phyloP scores from a whole-genome alignment of 352 stramenopile species.

The Globisporangium orthogonon region DNA sequence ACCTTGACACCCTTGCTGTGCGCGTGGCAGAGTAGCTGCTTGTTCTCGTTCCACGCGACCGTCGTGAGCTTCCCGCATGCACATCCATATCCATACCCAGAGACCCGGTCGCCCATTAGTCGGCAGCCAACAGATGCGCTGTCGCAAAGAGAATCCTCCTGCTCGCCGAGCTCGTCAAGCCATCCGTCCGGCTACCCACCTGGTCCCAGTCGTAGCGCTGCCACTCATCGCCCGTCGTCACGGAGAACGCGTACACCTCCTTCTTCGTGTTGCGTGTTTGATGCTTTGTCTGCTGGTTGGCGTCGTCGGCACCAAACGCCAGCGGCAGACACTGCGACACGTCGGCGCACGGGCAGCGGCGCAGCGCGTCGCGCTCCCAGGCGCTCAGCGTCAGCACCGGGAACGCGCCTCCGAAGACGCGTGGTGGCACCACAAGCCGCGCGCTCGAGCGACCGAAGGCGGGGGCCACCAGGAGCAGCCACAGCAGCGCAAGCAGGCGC shows the following conservation, averaged over 20 bases:
- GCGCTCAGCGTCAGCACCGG: slow-evolving; percentile 12
- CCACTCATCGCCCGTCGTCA: slow-evolving; percentile 52
- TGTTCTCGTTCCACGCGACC: slow-evolving; percentile 80
- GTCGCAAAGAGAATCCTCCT: too few species aligned
- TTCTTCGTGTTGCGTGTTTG: slow-evolving; percentile 7
- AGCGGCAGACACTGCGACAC: slow-evolving; percentile 55
- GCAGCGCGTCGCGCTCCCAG: slow-evolving; percentile 27
- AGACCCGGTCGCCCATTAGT: not conserved
- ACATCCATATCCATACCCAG: not conserved
- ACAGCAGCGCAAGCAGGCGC: too few species aligned
- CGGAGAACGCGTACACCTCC: slow-evolving; percentile 79
- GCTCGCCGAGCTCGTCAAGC: too few species aligned
- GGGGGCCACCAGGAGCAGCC: too few species aligned
- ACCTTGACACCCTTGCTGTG: slow-evolving; percentile 73
- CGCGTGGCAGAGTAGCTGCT: slow-evolving; percentile 72
- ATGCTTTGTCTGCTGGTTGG: not conserved
- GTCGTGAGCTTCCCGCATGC: slow-evolving; percentile 45
- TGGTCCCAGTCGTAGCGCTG: slow-evolving; percentile 75
- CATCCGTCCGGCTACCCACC: too few species aligned
- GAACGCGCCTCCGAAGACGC: slow-evolving; percentile 1
- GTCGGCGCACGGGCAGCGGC: slow-evolving; percentile 38
- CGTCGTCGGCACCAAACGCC: slow-evolving; percentile 6
- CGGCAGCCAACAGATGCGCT: too few species aligned
- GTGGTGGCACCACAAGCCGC: slow-evolving; percentile 16
- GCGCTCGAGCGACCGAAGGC: too few species aligned